Conservation (phyloP, 164 flowering plant genomes). For the Saururus chinensis region DNA sequence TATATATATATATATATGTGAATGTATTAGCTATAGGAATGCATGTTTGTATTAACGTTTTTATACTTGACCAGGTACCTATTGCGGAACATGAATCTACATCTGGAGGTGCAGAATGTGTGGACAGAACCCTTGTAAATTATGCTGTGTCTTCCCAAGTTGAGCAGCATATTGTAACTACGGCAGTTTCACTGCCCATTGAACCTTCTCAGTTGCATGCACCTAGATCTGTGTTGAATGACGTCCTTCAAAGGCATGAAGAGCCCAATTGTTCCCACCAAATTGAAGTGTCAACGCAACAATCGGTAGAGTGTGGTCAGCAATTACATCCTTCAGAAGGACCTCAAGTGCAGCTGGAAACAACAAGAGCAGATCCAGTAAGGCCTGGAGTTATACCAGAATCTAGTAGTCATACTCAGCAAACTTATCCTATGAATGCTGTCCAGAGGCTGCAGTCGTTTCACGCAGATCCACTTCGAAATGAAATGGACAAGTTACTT, state of each 20-base stretch:
- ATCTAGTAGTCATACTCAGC: conserved; percentile 11
- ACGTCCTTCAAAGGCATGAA: neutral
- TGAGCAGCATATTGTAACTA: neutral
- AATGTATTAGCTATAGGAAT: neutral
- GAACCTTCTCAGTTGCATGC: neutral
- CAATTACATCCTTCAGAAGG: conserved; percentile 1
- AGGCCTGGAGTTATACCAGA: conserved; percentile 10
- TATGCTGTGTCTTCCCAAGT: conserved; percentile 5
- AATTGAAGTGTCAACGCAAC: neutral
- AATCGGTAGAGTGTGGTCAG: neutral
- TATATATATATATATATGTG: neutral
- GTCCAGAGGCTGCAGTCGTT: conserved; percentile 6
- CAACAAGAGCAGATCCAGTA: conserved; percentile 5
- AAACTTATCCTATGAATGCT: conserved; percentile 5
- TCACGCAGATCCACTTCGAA: conserved; percentile 53
- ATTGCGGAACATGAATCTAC: conserved; percentile 6
- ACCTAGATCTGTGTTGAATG: neutral
- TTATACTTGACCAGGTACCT: conserved; percentile 9
- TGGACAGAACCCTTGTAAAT: neutral
- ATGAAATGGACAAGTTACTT: conserved; percentile 41
- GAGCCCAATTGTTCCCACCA: conserved; percentile 2
- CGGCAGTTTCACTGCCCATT: neutral
- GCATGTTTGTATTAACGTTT: too few species aligned
- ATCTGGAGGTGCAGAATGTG: conserved; percentile 2
- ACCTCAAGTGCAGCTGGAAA: neutral